phyloP scores from a whole-genome alignment of 2,329 filamentous ascomycete genomes.

The Ceratocystiopsis minuta region DNA sequence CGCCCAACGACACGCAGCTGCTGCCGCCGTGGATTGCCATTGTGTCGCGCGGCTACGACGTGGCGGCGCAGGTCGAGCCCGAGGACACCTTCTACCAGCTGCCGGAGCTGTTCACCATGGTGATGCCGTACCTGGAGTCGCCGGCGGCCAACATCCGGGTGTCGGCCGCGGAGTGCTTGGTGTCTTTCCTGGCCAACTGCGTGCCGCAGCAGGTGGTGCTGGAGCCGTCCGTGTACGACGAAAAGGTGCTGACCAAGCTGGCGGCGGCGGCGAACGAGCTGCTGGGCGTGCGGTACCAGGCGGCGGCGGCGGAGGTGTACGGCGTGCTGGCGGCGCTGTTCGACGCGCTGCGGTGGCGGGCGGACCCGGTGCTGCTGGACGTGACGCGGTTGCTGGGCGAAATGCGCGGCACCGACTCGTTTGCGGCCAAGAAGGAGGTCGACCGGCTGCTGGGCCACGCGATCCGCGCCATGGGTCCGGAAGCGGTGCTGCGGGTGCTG shows the following conservation, averaged over 20 bases:
- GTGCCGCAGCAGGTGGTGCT: conserved; percentile 67
- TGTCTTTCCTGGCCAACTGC: conserved; percentile 84
- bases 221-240: conserved; percentile 81
- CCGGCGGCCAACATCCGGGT: conserved; percentile 84
- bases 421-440: conserved; percentile 85
- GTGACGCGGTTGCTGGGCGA: conserved; percentile 70
- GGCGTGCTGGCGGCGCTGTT: conserved; percentile 76
- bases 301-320: conserved; percentile 89
- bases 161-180: conserved; percentile 84
- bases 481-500: conserved; percentile 62
- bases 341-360: conserved; percentile 68
- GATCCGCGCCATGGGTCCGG: conserved; percentile 76
- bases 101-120: conserved; percentile 64
- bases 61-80: conserved; percentile 72
- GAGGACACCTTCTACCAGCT: conserved; percentile 86
- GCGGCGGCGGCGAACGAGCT: conserved; percentile 55
- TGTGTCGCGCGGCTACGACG: conserved; percentile 82
- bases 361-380: conserved; percentile 58
- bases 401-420: conserved; percentile 71
- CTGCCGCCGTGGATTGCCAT: conserved; percentile 95
- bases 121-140: conserved; percentile 68
- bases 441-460: conserved; percentile 80
- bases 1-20: conserved; percentile 83
- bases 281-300: conserved; percentile 78
- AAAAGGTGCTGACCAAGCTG: conserved; percentile 72